Evolutionary conservation across 148 eudicot genomes (phyloP), one percentile per base, ranked within the genome.

Genomic region (Vaccinium vitisidaea): DNA sequence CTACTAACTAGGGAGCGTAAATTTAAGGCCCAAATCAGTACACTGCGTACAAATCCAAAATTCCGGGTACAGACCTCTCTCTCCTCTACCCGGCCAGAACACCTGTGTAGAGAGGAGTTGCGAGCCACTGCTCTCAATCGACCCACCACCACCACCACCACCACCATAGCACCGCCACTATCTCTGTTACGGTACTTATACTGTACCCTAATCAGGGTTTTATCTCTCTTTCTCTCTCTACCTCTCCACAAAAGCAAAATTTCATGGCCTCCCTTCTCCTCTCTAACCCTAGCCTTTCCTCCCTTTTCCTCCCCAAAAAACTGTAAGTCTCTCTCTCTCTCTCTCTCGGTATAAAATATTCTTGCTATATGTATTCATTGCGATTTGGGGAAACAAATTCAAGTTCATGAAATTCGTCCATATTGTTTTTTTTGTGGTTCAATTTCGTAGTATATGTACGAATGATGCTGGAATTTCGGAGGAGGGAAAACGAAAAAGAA

Each of bases 261-360:
- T 49, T 63, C 21, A 93, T 92, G 94, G 92, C 92, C 70, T 74
- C 93, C 77, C 48, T 90, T 83, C 82, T 94, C 63, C 86, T 92
- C 75, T 86, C 89, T 61, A 90, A 84, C 87, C 97, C 95, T 87
- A 89, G 73, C 77, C 87, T 92, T 59, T 86, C 90, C 61, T 75
- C 87, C 39, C 74, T 93, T 73, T 91, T 90, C 84, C 86, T 89
- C 56, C 88, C 88, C 90, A 75, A 50, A 21, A 90, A 91, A 61
- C 86, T 87, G 98, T 93, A 90, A 91, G 83, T 79, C 59, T 59
- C 46, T 71, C 82, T 84, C 65, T 58, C 52, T 49, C 61, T 27
- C 8, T 82, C 54, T 80, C 39, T 50, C 2, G 54, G 14, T 61
- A 8, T 21, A 19, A 39, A 5, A 46, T 61, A 13, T 6, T 18